phyloP scores from a whole-genome alignment of 139 green algal species.

The Klebsormidium nitens region DNA sequence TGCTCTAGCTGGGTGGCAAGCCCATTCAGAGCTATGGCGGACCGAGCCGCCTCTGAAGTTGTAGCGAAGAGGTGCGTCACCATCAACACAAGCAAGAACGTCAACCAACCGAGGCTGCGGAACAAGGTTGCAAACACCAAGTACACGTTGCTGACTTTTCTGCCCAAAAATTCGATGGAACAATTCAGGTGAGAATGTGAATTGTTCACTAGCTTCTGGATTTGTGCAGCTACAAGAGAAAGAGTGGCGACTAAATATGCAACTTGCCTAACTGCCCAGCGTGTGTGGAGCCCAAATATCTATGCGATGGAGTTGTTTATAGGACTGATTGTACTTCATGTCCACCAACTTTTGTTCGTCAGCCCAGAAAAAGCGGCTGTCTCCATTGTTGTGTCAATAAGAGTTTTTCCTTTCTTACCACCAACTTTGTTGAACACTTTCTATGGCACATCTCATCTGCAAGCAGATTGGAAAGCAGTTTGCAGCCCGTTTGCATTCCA shows the following conservation, averaged over 20 bases:
- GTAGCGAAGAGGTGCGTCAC: no score
- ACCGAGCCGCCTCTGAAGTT: no score
- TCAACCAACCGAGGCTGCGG: no score
- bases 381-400: no score
- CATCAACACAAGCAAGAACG: no score
- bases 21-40: no score
- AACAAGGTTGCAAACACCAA: slow-evolving; percentile 42
- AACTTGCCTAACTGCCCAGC: neutral
- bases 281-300: neutral
- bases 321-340: neutral
- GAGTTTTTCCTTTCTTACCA: no score
- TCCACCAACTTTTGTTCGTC: neutral
- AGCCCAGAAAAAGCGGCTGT: neutral
- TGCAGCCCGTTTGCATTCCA: no score
- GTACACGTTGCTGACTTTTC: slow-evolving; percentile 61
- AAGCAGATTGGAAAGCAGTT: no score
- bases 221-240: neutral
- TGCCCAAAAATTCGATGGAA: slow-evolving; percentile 63
- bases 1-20: no score
- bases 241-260: neutral
- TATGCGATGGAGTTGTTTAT: neutral
- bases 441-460: no score
- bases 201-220: neutral
- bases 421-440: no score
- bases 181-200: slow-evolving; percentile 45